These are phyloP conservation scores for Xylariomycetidae sp. DNA, from an alignment of 2,329 filamentous ascomycete species.

Conservation along the genomic window DNA sequence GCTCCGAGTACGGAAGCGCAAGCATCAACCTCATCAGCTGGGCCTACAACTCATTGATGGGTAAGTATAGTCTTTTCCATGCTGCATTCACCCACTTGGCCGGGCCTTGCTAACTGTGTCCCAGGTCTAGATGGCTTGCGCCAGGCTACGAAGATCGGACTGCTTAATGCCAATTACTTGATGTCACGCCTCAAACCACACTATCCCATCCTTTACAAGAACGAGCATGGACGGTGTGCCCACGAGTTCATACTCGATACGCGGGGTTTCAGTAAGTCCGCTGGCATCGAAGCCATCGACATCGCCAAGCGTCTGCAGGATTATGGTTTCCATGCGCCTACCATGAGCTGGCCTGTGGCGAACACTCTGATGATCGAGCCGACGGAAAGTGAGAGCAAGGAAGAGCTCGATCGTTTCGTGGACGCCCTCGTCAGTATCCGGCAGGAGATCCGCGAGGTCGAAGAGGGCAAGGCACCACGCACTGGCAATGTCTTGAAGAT, in stretches of 20 bases:
- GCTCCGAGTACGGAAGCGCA: conserved; percentile 79
- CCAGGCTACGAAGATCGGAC: conserved; percentile 82
- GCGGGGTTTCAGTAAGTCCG: conserved; percentile 74
- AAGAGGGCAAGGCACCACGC: conserved; percentile 68
- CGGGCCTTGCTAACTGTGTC: conserved; percentile 9
- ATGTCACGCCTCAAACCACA: conserved; percentile 78
- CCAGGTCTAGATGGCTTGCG: conserved; percentile 65
- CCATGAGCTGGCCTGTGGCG: conserved; percentile 93
- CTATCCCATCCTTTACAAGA: conserved; percentile 92
- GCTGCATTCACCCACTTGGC: background rate
- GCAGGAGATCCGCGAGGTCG: conserved; percentile 74
- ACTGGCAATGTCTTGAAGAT: conserved; percentile 84
- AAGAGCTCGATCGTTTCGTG: conserved; percentile 88
- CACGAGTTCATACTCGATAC: conserved; percentile 96
- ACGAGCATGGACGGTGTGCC: conserved; percentile 78
- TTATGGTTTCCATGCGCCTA: conserved; percentile 95
- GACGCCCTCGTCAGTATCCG: conserved; percentile 85
- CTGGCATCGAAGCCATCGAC: conserved; percentile 85
- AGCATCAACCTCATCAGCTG: conserved; percentile 92
- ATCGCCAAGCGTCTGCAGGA: conserved; percentile 95
- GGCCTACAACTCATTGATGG: conserved; percentile 96
- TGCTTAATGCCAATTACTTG: conserved; percentile 98
- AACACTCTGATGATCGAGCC: conserved; percentile 98
- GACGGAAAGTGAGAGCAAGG: conserved; percentile 87
- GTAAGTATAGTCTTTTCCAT: conserved; percentile 29